A percentile compares a stretch with the other conserved stretches of the same genome.
Evolutionary conservation across 345 rosid species (phyloP).

Genomic region (Arabidopsis arenosa): DNA sequence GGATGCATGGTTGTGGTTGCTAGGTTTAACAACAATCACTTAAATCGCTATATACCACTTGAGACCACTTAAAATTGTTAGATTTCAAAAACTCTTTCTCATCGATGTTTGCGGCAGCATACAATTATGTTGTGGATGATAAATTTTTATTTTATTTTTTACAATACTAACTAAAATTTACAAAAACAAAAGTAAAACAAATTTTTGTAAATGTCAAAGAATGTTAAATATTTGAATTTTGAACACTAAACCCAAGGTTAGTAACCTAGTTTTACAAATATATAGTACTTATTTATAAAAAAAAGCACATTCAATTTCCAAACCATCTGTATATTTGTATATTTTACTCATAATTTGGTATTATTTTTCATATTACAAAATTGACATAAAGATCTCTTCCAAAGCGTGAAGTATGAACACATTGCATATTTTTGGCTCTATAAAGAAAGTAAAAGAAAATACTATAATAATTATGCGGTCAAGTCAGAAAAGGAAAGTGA

Average conservation of each 20-base stretch:
- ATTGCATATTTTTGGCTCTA: slow-evolving; percentile 4
- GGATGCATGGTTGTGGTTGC: too few relatives aligned
- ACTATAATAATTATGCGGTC: slow-evolving; percentile 25
- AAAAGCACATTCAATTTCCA: not conserved
- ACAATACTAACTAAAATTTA: too few relatives aligned
- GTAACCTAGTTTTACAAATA: not conserved
- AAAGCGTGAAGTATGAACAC: slow-evolving; percentile 30
- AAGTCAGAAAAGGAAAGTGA: slow-evolving; percentile 29
- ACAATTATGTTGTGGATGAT: too few relatives aligned
- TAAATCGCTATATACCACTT: too few relatives aligned
- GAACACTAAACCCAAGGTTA: not conserved
- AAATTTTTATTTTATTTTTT: too few relatives aligned
- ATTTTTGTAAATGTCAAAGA: not conserved
- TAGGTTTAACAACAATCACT: too few relatives aligned
- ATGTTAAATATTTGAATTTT: not conserved
- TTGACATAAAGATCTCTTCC: not conserved
- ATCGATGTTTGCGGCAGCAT: too few relatives aligned
- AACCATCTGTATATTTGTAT: not conserved
- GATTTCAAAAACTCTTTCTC: too few relatives aligned
- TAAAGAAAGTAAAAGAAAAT: slow-evolving; percentile 8
- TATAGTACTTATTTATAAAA: not conserved
- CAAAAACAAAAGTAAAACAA: too few relatives aligned
- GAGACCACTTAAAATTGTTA: too few relatives aligned
- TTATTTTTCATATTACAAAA: not conserved
- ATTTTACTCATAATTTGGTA: not conserved